Percentiles rank a stretch among this genome's conserved stretches.
phyloP scores from a whole-genome alignment of 2,329 filamentous ascomycete species.

The Acrocalymma vagum region DNA sequence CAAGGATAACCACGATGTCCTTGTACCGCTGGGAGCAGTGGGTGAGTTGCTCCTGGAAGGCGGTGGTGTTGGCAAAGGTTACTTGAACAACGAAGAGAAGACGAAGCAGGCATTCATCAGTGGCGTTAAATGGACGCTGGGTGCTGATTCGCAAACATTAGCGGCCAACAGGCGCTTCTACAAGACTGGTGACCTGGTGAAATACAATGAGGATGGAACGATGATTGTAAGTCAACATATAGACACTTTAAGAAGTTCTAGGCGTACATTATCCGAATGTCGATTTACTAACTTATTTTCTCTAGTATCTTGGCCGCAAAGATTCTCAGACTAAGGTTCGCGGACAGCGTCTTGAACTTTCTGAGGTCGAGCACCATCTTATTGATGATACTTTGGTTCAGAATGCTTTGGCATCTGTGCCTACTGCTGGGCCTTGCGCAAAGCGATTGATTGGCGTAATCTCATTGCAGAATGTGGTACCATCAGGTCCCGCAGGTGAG shows the following conservation, averaged over 20 bases:
- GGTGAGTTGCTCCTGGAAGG: constrained; percentile 55
- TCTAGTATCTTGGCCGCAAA: constrained; percentile 39
- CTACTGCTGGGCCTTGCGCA: constrained; percentile 34
- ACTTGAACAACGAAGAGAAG: constrained; percentile 42
- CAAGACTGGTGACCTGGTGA: constrained; percentile 48
- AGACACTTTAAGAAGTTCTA: no score
- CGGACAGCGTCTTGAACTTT: constrained; percentile 55
- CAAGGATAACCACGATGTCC: constrained; percentile 39
- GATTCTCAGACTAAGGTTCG: constrained; percentile 49
- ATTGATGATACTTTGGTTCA: constrained; percentile 35
- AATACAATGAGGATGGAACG: constrained; percentile 45
- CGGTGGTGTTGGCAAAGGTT: constrained; percentile 36
- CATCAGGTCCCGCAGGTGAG: constrained; percentile 4
- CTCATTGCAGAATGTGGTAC: constrained; percentile 27
- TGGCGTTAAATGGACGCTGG: constrained; percentile 29
- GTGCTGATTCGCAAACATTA: constrained; percentile 5
- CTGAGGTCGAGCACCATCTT: constrained; percentile 56
- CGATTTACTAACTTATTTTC: not conserved
- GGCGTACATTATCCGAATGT: not conserved
- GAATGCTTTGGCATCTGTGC: constrained; percentile 38
- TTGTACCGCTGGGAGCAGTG: constrained; percentile 48
- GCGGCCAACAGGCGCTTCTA: constrained; percentile 27
- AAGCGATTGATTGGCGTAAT: constrained; percentile 42
- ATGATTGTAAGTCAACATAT: constrained; percentile 30
- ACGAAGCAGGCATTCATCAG: constrained; percentile 34